phyloP scores from a whole-genome alignment of 805 yeast genomes.

The Starmerella ratchasimensis region DNA sequence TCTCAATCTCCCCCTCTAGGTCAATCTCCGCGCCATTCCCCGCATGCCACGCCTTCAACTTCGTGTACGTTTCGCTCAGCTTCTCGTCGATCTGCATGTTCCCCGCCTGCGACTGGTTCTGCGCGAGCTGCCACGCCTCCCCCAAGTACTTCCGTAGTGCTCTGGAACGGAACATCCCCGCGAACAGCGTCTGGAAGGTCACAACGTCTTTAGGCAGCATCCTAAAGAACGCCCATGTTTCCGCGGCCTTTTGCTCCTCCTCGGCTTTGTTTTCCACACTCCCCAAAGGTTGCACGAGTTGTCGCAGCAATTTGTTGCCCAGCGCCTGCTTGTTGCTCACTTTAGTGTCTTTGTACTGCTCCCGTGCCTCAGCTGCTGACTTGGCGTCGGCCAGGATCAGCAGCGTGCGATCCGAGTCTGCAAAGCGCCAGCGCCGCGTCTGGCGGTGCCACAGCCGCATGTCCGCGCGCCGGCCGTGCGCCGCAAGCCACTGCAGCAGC shows the following conservation, averaged over 20 bases:
- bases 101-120: slow-evolving; percentile 15
- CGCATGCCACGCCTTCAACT: too few relatives aligned
- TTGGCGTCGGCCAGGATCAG: slow-evolving; percentile 11
- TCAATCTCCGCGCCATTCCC: too few relatives aligned
- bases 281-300: not conserved
- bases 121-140: slow-evolving; percentile 15
- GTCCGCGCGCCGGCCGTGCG: not conserved
- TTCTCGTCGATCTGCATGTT: slow-evolving; percentile 18
- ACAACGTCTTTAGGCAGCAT: slow-evolving; percentile 18
- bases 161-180: slow-evolving; percentile 15
- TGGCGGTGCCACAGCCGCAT: slow-evolving; percentile 12
- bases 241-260: too few relatives aligned
- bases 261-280: too few relatives aligned
- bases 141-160: slow-evolving; percentile 9
- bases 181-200: slow-evolving; percentile 21
- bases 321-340: slow-evolving; percentile 12
- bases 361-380: slow-evolving; percentile 17
- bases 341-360: slow-evolving; percentile 9
- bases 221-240: slow-evolving; percentile 17
- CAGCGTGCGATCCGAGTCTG: slow-evolving; percentile 12
- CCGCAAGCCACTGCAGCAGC: slow-evolving; percentile 16
- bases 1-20: too few relatives aligned
- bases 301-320: slow-evolving; percentile 17
- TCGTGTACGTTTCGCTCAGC: slow-evolving; percentile 15
- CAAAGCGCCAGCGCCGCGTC: slow-evolving; percentile 23